Percentiles rank a stretch among this genome's conserved stretches.
Conservation (phyloP, 2,329 filamentous ascomycete species). For the Beauveria asiatica region DNA sequence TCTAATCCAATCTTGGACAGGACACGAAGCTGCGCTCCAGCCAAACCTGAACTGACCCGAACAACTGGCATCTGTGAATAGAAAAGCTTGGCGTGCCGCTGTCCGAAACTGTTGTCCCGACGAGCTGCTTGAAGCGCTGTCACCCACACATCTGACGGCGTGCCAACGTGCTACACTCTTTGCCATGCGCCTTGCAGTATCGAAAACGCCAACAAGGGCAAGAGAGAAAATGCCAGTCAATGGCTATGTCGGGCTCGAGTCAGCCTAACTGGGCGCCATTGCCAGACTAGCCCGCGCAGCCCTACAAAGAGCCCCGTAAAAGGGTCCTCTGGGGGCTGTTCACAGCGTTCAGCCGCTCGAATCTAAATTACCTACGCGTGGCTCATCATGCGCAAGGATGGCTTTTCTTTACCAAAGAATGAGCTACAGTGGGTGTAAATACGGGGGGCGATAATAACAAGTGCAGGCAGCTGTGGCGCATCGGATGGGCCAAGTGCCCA, state of each 20-base stretch:
- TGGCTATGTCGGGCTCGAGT: background rate
- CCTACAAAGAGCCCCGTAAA: conserved; percentile 3
- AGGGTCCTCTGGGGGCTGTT: background rate
- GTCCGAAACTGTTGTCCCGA: background rate
- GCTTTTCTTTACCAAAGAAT: background rate
- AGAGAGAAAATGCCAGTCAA: background rate
- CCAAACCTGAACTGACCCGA: too few species aligned
- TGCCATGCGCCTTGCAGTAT: background rate
- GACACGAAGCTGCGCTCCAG: background rate
- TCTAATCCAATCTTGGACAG: background rate
- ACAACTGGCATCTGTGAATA: background rate
- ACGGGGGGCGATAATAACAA: background rate
- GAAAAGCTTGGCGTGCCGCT: background rate
- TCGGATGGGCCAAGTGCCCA: background rate
- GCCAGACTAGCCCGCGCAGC: background rate
- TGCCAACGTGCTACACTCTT: background rate
- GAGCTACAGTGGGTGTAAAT: too few species aligned
- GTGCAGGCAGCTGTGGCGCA: background rate
- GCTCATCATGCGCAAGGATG: background rate
- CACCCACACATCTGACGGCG: background rate
- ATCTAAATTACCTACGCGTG: background rate
- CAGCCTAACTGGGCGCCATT: background rate
- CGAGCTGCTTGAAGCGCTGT: background rate
- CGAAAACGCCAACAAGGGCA: background rate
- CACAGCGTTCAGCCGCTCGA: background rate